Evolutionary conservation across 805 yeast genomes (phyloP), one percentile per base, ranked within the genome.

Genomic region (Starmerella vaccinii): DNA sequence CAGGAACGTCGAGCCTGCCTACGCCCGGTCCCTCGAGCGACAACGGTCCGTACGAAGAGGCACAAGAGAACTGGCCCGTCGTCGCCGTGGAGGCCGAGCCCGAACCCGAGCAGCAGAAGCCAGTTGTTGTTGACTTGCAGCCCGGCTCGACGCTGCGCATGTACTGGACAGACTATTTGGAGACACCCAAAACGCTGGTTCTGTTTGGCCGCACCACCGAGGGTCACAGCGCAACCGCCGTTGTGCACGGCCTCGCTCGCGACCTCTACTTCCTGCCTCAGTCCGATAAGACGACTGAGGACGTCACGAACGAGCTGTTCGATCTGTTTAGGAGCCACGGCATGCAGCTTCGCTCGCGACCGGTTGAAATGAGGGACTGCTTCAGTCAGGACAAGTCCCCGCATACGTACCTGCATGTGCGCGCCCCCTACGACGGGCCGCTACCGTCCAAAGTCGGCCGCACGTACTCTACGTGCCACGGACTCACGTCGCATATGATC

Each of bases 121-220:
- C 34, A 4, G 32, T 13, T 10, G 24, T 27, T 12, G 34, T 42
- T 30, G n/a, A 22, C 12, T 8, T 38, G 15, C 24, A 29, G 32
- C 40, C 42, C 4, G 50, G 47, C 29, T 8, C 49, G 21, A 26
- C 26, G 4, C 16, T 88, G 63, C 76, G 77, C 59, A 80, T 90
- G 81, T 92, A 76, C 65, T 92, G 97, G 97, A 68, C 84, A 27
- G 98, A 92, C 66, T 88, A 80, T 64, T 73, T 83, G 22, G 97
- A 90, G 63, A 78, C 82, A 12, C 84, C 81, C 52, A 75, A 75
- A 57, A 68, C 80, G 0, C 67, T 92, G 45, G 64, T 85, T 18
- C 71, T 92, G 9, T 90, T 84, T 64, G 98, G 98, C 49, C 87
- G 88, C 62, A 75, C 83, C 12, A 72, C 75, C 50, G 68, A 68